Base-by-base conservation (phyloP, 2,329 filamentous ascomycete species). In the Knufia petricola region DNA sequence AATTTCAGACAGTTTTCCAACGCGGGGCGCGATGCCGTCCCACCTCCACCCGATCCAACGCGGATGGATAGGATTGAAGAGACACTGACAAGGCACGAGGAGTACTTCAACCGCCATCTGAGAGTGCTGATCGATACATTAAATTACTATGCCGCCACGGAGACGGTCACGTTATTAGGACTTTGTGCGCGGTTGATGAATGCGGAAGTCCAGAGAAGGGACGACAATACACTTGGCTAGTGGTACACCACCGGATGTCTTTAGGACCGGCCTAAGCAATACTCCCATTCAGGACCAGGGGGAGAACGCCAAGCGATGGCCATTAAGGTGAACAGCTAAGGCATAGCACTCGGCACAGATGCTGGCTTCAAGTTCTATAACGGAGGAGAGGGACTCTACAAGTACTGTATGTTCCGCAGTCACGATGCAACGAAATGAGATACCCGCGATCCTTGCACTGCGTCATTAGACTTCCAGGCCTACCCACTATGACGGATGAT, bases 91-190 rank as follows among this genome's bases (percentile, higher is more conserved):
- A 88, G 90, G 67, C 96, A 94, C 71, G 92, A 98, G 66, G 81
- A 83, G 55, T 94, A 95, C 62, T 98, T 98, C 64, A 85, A 84
- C 50, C 74, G 88, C 40, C 90, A 96, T 67, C 69, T 98, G 59
- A 89, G 94, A 70, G 95, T 96, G 57, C 67, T 98, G 59, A 79
- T 96, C 31, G 92, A 96, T 63, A 90, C 87, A 48, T 32, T 98
- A 54, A 96, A 98, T 60, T 95, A 96, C 66, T 94, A 95, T 59
- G 92, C 92, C 2, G 92, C 92, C 0, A 96, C 92, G 0, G 92
- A 98, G 71, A 96, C 92, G 32, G 90, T 95, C 2, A 92, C 95
- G 15, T 75, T 98, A 55, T 70, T 96, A 53, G 90, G 89, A 56
- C 72, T 98, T 13, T 94, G 87, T 62, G 87, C 87, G 10, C 70